These are phyloP conservation scores for Lathyrus tuberosus DNA, from an alignment of 306 rosid species.

Conservation along the genomic window DNA sequence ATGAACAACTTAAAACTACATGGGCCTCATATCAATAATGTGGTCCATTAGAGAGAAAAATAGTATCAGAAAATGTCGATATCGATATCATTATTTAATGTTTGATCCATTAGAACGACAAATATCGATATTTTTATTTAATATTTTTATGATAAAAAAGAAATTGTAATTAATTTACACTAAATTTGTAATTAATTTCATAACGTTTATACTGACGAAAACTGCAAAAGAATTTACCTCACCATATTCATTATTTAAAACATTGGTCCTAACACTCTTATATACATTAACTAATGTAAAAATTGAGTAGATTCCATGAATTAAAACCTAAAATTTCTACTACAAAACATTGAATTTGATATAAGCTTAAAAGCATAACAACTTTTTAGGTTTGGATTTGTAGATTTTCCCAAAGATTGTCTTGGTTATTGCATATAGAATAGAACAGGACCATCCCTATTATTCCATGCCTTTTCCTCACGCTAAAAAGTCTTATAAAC, in stretches of 20 bases:
- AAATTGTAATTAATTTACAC: too few species aligned
- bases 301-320: constrained; percentile 38
- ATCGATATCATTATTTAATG: too few species aligned
- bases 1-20: not conserved
- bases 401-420: constrained; percentile 44
- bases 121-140: too few species aligned
- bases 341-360: constrained; percentile 39
- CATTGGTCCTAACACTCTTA: too few species aligned
- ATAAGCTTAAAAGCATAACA: constrained; percentile 37
- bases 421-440: constrained; percentile 51
- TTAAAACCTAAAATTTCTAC: constrained; percentile 38
- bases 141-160: too few species aligned
- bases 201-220: too few species aligned
- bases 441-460: constrained; percentile 46
- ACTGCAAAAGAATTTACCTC: too few species aligned
- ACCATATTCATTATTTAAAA: too few species aligned
- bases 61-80: not conserved
- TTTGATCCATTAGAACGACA: too few species aligned
- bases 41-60: not conserved
- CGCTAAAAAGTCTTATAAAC: constrained; percentile 49
- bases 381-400: constrained; percentile 57
- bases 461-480: constrained; percentile 55
- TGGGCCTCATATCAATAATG: constrained; percentile 20
- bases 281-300: constrained; percentile 21
- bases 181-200: too few species aligned